Percentiles rank a stretch among this genome's conserved stretches.
These are phyloP conservation scores for Rhodofomes roseus DNA, from an alignment of 1,284 basidiomycete species.

Conservation along the genomic window DNA sequence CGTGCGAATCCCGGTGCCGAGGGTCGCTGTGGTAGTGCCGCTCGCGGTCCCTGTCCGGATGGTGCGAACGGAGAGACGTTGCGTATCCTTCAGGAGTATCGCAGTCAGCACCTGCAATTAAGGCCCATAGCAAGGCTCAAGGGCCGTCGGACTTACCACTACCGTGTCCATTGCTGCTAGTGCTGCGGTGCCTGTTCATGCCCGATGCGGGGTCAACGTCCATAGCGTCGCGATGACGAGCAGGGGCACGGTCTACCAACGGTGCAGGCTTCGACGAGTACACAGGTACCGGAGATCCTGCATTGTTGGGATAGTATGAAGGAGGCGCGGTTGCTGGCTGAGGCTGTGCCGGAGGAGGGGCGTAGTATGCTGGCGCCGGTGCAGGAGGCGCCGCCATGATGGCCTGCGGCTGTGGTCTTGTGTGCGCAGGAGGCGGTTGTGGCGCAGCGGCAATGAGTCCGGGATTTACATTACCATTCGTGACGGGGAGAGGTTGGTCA, in stretches of 20 bases:
- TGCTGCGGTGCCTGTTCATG: background rate
- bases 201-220: constrained; percentile 6
- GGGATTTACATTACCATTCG: background rate
- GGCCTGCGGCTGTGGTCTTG: background rate
- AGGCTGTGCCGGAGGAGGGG: constrained; percentile 4
- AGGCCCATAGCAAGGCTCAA: too few relatives aligned
- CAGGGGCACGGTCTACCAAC: constrained; percentile 18
- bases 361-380: background rate
- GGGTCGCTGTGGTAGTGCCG: background rate
- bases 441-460: constrained; percentile 4
- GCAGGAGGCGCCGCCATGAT: background rate
- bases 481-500: constrained; percentile 42
- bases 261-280: constrained; percentile 13
- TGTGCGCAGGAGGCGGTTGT: background rate
- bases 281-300: background rate
- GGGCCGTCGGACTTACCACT: background rate
- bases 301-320: background rate
- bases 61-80: background rate
- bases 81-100: background rate
- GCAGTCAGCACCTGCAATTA: too few relatives aligned
- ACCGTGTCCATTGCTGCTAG: background rate
- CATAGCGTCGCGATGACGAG: constrained; percentile 10
- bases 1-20: background rate
- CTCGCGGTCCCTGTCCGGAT: background rate
- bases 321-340: constrained; percentile 7